Evolutionary conservation across 139 green algal genomes (phyloP).

Genomic region (Closterium sp.): DNA sequence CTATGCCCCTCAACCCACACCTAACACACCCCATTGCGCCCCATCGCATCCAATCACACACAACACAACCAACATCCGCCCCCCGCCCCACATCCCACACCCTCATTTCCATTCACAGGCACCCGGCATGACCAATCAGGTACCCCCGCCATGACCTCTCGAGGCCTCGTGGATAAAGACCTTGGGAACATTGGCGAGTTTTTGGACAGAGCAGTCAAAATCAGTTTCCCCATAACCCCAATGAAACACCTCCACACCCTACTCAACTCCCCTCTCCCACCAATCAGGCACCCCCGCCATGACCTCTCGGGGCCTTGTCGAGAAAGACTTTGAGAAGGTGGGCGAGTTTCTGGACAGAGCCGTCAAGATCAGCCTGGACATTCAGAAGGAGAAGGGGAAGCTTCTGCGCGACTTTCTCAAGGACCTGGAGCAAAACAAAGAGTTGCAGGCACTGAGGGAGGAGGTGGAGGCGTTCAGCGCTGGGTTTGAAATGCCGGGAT

Average conservation of each 20-base stretch:
- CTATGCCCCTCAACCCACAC: too few species aligned
- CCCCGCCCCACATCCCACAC: too few species aligned
- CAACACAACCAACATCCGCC: too few species aligned
- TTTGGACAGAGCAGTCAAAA: not conserved
- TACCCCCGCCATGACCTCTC: not conserved
- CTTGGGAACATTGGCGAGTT: not conserved
- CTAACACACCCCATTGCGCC: not conserved
- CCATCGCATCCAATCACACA: not conserved
- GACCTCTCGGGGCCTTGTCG: conserved; percentile 71
- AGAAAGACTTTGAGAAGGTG: conserved; percentile 72
- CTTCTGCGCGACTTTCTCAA: conserved; percentile 82
- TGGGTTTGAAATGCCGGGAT: conserved; percentile 57
- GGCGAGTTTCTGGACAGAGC: conserved; percentile 71
- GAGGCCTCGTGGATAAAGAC: not conserved
- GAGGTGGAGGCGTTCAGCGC: conserved; percentile 59
- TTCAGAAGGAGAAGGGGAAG: conserved; percentile 74
- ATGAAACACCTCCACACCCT: not conserved
- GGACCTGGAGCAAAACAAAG: conserved; percentile 53
- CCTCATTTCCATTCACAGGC: too few species aligned
- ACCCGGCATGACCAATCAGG: too few species aligned
- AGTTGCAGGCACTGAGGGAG: conserved; percentile 40
- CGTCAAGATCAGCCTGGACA: conserved; percentile 62
- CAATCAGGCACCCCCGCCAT: conserved; percentile 69
- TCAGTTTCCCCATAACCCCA: conserved; percentile 52
- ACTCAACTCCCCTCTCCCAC: not conserved